Conservation (phyloP, 345 rosid genomes). For the Heritiera fomes region DNA sequence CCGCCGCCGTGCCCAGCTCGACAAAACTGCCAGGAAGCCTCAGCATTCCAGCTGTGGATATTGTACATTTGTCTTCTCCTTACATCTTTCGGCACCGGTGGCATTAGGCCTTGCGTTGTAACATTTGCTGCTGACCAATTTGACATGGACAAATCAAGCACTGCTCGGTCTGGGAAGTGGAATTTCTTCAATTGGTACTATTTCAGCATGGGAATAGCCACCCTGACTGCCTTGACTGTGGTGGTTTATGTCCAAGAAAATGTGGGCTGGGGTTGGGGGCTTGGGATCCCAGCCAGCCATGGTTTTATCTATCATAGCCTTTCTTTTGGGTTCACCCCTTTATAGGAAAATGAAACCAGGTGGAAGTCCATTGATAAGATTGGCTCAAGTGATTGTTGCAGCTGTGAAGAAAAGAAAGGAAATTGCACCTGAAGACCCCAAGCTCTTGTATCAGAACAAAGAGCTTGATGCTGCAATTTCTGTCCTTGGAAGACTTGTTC, state of each 20-base stretch:
- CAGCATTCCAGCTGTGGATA: conserved; percentile 41
- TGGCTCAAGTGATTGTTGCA: conserved; percentile 56
- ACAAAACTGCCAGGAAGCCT: conserved; percentile 54
- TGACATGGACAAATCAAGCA: conserved; percentile 43
- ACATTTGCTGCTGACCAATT: conserved; percentile 70
- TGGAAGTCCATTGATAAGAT: conserved; percentile 57
- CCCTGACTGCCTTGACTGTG: conserved; percentile 50
- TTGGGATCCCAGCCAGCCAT: conserved; percentile 59
- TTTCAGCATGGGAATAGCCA: conserved; percentile 62
- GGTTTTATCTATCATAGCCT: conserved; percentile 45
- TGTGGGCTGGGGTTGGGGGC: conserved; percentile 72
- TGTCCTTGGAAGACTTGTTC: conserved; percentile 50
- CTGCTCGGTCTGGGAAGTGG: conserved; percentile 37
- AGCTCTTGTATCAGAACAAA: conserved; percentile 40
- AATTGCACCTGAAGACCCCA: conserved; percentile 30
- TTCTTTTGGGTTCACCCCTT: conserved; percentile 43
- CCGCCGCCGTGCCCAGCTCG: conserved; percentile 60
- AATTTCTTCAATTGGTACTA: conserved; percentile 75
- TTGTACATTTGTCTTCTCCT: conserved; percentile 60
- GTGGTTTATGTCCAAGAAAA: conserved; percentile 66
- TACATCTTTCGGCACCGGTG: conserved; percentile 54
- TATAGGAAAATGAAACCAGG: conserved; percentile 52
- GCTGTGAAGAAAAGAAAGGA: conserved; percentile 51
- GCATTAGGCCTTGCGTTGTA: conserved; percentile 62
- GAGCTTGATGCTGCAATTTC: conserved; percentile 55